Evolutionary conservation across 2,329 filamentous ascomycete genomes (phyloP).

Genomic region (Pestalotiopsis sp.): DNA sequence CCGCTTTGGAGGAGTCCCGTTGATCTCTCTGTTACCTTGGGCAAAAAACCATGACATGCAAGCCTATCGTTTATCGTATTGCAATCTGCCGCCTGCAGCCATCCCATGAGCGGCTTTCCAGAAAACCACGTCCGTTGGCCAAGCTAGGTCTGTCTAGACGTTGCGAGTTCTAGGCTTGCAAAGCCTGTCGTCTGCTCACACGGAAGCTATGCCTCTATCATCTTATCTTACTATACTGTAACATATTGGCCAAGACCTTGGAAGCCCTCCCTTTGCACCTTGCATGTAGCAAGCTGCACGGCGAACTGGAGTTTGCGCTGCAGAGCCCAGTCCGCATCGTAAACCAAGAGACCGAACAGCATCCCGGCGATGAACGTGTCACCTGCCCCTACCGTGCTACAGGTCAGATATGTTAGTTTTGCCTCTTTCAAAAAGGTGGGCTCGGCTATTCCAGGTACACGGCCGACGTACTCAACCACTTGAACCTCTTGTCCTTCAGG

Average conservation of each 20-base stretch:
- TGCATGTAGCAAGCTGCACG: constrained; percentile 67
- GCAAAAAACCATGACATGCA: background rate
- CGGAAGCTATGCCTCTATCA: background rate
- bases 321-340: constrained; percentile 49
- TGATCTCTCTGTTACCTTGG: background rate
- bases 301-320: constrained; percentile 59
- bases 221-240: constrained; percentile 19
- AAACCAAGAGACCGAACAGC: constrained; percentile 61
- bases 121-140: background rate
- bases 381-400: constrained; percentile 71
- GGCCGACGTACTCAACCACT: constrained; percentile 61
- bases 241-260: constrained; percentile 44
- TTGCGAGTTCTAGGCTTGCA: constrained; percentile 4
- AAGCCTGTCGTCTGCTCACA: background rate
- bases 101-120: background rate
- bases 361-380: constrained; percentile 77
- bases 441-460: background rate
- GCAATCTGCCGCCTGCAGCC: background rate
- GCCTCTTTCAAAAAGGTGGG: constrained; percentile 8
- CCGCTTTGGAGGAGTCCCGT: background rate
- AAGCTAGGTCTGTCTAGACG: background rate
- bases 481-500: constrained; percentile 38
- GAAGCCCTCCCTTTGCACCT: constrained; percentile 71
- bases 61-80: background rate
- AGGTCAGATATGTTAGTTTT: constrained; percentile 24